These are phyloP conservation scores for Imleria badia DNA, from an alignment of 768 basidiomycete species.

Conservation along the genomic window DNA sequence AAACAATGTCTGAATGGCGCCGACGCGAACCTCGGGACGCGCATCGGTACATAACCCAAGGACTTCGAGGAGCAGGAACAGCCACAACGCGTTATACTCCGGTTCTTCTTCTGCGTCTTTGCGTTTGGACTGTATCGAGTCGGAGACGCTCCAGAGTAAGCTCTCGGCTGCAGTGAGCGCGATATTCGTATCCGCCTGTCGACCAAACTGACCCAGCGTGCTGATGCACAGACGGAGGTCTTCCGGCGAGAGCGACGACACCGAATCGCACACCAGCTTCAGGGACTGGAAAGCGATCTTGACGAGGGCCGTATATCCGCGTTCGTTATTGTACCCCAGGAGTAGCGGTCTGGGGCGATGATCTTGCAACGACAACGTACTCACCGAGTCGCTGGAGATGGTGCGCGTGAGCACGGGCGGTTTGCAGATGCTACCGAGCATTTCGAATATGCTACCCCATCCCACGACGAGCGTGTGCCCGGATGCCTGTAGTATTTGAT, in stretches of 20 bases:
- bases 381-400: slow-evolving; percentile 42
- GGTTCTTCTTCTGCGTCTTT: slow-evolving; percentile 60
- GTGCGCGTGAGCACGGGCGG: slow-evolving; percentile 41
- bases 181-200: slow-evolving; percentile 94
- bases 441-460: slow-evolving; percentile 92
- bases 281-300: slow-evolving; percentile 94
- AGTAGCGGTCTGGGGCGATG: slow-evolving; percentile 46
- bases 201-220: slow-evolving; percentile 88
- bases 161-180: slow-evolving; percentile 92
- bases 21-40: slow-evolving; percentile 86
- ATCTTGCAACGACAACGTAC: slow-evolving; percentile 41
- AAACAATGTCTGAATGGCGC: slow-evolving; percentile 94
- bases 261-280: slow-evolving; percentile 91
- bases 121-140: slow-evolving; percentile 86
- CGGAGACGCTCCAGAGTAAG: slow-evolving; percentile 93
- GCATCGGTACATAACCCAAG: slow-evolving; percentile 79
- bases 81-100: slow-evolving; percentile 88
- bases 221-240: slow-evolving; percentile 87
- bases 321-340: slow-evolving; percentile 60
- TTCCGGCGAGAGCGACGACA: slow-evolving; percentile 74
- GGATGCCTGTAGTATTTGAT: slow-evolving; percentile 86
- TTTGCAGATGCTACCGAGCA: slow-evolving; percentile 86
- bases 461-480: slow-evolving; percentile 91
- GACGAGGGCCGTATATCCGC: slow-evolving; percentile 70
- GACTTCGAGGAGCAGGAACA: slow-evolving; percentile 83